These are phyloP conservation scores for Articulospora tetracladia DNA, from an alignment of 495 filamentous ascomycete genomes.

Conservation along the genomic window DNA sequence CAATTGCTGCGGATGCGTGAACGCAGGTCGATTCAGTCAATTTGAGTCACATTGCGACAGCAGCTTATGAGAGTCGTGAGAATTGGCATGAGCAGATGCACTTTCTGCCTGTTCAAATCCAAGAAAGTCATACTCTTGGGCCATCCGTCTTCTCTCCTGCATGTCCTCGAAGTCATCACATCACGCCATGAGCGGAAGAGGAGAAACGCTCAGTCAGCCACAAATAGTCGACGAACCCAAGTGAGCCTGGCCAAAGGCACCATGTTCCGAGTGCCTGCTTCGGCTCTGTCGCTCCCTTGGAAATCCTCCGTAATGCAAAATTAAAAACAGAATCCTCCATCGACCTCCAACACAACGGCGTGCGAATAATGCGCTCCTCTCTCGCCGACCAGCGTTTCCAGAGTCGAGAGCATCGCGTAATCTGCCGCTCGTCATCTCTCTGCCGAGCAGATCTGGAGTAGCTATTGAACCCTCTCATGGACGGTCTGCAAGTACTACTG, in stretches of 20 bases:
- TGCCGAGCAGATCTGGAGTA: background rate
- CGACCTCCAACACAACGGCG: no score
- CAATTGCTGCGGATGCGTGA: no score
- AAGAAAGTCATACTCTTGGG: no score
- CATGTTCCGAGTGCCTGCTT: background rate
- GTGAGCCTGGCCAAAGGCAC: background rate
- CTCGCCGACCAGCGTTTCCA: no score
- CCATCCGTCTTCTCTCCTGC: no score
- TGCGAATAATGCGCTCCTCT: no score
- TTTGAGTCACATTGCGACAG: no score
- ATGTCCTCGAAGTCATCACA: background rate
- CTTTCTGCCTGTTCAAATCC: background rate
- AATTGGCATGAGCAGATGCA: no score
- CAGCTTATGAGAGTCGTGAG: no score
- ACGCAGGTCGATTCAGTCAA: no score
- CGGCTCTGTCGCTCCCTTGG: background rate
- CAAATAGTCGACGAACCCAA: background rate
- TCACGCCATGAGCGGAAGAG: background rate
- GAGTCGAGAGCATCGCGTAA: background rate
- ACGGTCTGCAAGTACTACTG: background rate
- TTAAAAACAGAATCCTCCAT: no score
- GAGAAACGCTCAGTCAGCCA: background rate
- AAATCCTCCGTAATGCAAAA: background rate
- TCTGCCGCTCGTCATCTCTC: background rate
- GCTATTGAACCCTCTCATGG: background rate